Conservation (phyloP, 2,329 filamentous ascomycete genomes). For the Tolypocladium tundrense region DNA sequence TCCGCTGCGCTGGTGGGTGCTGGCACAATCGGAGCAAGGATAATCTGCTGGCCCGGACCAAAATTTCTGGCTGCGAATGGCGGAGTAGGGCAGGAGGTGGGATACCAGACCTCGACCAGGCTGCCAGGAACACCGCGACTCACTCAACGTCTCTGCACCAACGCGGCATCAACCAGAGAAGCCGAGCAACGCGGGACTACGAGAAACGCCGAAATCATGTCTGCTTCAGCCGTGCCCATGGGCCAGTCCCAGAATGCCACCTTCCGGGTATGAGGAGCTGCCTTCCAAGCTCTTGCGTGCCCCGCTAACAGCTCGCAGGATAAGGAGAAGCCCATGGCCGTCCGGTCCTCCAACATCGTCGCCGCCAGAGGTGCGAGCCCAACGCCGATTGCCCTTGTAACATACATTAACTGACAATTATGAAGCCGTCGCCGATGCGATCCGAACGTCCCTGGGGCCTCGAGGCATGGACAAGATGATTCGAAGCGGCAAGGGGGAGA, state of each 20-base stretch:
- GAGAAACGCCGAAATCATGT: conserved; percentile 33
- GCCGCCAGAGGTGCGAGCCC: conserved; percentile 73
- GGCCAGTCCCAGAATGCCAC: conserved; percentile 39
- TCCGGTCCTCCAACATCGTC: conserved; percentile 92
- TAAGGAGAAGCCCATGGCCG: conserved; percentile 98
- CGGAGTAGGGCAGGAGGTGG: conserved; percentile 27
- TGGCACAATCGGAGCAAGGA: conserved; percentile 23
- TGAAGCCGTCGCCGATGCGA: conserved; percentile 88
- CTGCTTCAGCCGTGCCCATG: conserved; percentile 28
- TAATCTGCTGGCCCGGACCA: conserved; percentile 28
- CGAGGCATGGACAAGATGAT: conserved; percentile 99
- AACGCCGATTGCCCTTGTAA: background rate
- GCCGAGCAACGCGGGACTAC: conserved; percentile 14
- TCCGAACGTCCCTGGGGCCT: conserved; percentile 90
- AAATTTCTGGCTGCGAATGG: conserved; percentile 26
- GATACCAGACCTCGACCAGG: conserved; percentile 21
- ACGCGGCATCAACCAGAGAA: conserved; percentile 18
- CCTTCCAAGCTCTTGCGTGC: conserved; percentile 22
- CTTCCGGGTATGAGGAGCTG: conserved; percentile 41
- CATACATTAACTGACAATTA: conserved; percentile 1
- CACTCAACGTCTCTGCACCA: conserved; percentile 14
- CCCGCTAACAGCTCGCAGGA: conserved; percentile 39
- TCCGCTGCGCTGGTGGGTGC: conserved; percentile 6
- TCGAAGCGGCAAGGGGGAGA: conserved; percentile 89
- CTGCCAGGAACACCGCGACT: conserved; percentile 19